Conservation (phyloP, 805 yeast genomes). For the Metschnikowia baotianmanensis region DNA sequence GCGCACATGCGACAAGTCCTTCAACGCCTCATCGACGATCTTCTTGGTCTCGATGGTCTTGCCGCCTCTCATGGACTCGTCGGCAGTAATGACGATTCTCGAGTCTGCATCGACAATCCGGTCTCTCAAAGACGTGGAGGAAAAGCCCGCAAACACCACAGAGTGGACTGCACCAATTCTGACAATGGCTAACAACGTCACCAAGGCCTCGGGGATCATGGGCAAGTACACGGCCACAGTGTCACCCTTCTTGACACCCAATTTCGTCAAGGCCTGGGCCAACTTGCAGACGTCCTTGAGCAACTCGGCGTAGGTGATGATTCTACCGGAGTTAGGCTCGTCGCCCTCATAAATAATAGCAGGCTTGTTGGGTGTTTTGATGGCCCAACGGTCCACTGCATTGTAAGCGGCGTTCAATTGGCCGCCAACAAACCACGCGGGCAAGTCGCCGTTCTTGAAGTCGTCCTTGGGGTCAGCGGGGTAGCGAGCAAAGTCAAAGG, state of each 20-base stretch:
- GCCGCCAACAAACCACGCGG: conserved; percentile 91
- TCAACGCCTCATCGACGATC: conserved; percentile 92
- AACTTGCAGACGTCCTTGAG: conserved; percentile 80
- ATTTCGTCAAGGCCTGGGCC: conserved; percentile 75
- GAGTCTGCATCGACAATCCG: conserved; percentile 87
- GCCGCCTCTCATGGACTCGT: conserved; percentile 95
- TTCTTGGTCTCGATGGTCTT: conserved; percentile 88
- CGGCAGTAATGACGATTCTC: conserved; percentile 86
- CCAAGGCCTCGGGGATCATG: conserved; percentile 95
- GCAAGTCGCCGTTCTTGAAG: conserved; percentile 65
- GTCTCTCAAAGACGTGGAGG: conserved; percentile 88
- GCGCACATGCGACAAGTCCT: conserved; percentile 68
- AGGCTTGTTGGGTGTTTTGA: conserved; percentile 76
- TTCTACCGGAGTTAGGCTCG: conserved; percentile 70
- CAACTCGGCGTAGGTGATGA: conserved; percentile 82
- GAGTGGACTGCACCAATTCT: conserved; percentile 96
- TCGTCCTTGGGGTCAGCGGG: conserved; percentile 55
- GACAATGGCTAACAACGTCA: conserved; percentile 90
- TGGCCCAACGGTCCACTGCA: conserved; percentile 94
- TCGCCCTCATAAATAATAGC: conserved; percentile 94
- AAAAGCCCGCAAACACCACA: conserved; percentile 95
- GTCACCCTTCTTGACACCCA: conserved; percentile 94
- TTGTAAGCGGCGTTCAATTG: conserved; percentile 90
- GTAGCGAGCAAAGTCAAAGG: conserved; percentile 58
- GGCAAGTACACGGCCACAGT: conserved; percentile 96